Evolutionary conservation across 805 yeast genomes (phyloP), one percentile per base, ranked within the genome.

Genomic region (Torulaspora franciscae): DNA sequence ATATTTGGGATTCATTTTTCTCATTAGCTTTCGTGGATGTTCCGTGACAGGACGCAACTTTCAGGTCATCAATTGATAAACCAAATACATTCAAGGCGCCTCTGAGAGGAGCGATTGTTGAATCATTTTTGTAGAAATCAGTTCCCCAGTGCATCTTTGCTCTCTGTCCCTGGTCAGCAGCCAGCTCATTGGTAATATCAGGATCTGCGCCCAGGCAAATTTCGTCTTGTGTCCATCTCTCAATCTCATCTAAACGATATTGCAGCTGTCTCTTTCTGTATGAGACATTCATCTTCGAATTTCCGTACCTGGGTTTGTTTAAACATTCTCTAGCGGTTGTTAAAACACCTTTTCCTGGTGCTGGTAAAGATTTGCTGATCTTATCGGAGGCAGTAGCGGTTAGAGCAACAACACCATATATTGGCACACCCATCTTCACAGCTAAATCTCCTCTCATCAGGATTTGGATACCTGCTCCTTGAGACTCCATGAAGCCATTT

Each of bases 1-100:
- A 72, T 32, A 96, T 84, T 48, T 80, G 80, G 38, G 93, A 77
- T 75, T 90, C 97, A 68, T 90, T 90, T 83, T 89, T 89, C 66
- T 90, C 97, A 66, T 90, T 90, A 47, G 97, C 97, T 72, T 80
- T 81, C 50, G 97, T 90, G n/a, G 96, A 89, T 23, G 97, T 90
- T 68, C 97, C 97, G 66, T 90, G 97, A 88, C 89, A 86, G 7
- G 96, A 88, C 40, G 95, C 87, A 56, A 86, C 95, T 33, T 83
- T 89, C 59, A 90, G 72, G 62, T 90, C 97, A 67, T 90, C 97
- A 60, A 90, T 73, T 36, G 91, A 77, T 59, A 90, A 78, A 56
- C 86, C 86, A 74, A 83, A 90, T 32, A 91, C 79, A 48, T 96
- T 96, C 67, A 90, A 76, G 14, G 96, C 84, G 51, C 97, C 97